Percentiles rank a stretch among this genome's conserved stretches.
phyloP scores from a whole-genome alignment of 306 rosid genomes.

The Quercus cerris region DNA sequence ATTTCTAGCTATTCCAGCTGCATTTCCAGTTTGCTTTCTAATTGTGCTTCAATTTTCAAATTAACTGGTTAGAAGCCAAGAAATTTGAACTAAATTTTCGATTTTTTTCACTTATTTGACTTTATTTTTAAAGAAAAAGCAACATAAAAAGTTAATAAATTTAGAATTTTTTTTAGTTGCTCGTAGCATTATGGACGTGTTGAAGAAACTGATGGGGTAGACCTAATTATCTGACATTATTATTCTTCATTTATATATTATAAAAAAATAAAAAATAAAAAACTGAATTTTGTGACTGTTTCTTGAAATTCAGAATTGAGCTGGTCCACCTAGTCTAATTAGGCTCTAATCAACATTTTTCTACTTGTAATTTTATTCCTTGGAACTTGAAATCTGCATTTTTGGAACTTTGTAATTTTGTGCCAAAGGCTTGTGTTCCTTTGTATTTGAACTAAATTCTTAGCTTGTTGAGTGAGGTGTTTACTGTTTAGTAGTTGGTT shows the following conservation, averaged over 20 bases:
- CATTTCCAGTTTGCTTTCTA: slow-evolving; percentile 23
- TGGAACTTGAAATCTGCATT: neutral
- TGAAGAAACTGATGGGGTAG: neutral
- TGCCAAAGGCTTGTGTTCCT: neutral
- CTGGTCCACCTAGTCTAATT: neutral
- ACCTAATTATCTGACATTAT: neutral
- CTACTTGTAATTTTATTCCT: neutral
- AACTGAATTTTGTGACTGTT: neutral
- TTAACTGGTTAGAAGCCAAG: neutral
- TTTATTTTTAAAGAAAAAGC: neutral
- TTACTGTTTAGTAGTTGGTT: neutral
- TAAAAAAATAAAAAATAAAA: no score
- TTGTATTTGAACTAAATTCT: neutral
- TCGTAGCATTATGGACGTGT: no score
- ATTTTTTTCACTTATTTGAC: neutral
- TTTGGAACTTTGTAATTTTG: neutral
- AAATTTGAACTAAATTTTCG: neutral
- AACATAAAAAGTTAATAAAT: neutral
- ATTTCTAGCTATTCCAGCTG: slow-evolving; percentile 7
- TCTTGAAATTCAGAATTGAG: neutral
- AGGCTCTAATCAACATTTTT: neutral
- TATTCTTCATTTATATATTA: neutral
- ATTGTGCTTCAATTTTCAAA: slow-evolving; percentile 5
- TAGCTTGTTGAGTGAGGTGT: neutral
- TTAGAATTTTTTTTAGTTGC: no score